A percentile compares a stretch with the other conserved stretches of the same genome.
phyloP scores from a whole-genome alignment of 192 early-diverging fungal species.

The Coemansia sp. region DNA sequence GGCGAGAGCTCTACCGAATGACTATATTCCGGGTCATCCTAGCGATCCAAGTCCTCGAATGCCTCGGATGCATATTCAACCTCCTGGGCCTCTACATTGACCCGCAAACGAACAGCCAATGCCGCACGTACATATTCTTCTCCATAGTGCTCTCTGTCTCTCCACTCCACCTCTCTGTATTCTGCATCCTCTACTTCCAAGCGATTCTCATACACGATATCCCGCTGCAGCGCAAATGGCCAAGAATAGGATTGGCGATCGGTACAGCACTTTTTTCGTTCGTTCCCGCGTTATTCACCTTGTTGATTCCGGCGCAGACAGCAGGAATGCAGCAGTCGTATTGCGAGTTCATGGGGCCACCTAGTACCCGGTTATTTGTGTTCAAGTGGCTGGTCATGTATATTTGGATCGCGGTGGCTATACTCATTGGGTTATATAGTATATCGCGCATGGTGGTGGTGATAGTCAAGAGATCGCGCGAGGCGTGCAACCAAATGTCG shows the following conservation, averaged over 20 bases:
- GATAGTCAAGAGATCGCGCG: conserved; percentile 5
- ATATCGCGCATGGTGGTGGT: conserved; percentile 11
- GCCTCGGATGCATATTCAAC: conserved; percentile 16
- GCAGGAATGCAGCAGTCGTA: conserved; percentile 19
- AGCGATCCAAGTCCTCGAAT: conserved; percentile 23
- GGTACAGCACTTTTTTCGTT: not conserved
- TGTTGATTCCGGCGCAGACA: conserved; percentile 16
- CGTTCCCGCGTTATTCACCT: conserved; percentile 17
- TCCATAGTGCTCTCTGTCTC: conserved; percentile 12
- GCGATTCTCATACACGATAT: conserved; percentile 25
- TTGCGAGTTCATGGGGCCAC: conserved; percentile 22
- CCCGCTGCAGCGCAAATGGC: conserved; percentile 7
- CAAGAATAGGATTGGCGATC: not conserved
- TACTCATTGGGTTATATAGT: conserved; percentile 18
- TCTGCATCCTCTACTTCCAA: conserved; percentile 43
- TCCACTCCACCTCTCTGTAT: conserved; percentile 33
- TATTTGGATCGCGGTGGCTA: conserved; percentile 27
- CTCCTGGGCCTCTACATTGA: conserved; percentile 14
- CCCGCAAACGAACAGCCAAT: not conserved
- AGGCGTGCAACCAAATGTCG: conserved; percentile 7
- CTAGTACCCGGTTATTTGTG: conserved; percentile 22
- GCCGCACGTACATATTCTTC: conserved; percentile 25
- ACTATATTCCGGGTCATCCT: conserved; percentile 40
- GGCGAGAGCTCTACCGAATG: conserved; percentile 26
- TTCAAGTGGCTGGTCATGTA: conserved; percentile 48